phyloP scores from a whole-genome alignment of 805 yeast genomes.

The Peterozyma xylosa region DNA sequence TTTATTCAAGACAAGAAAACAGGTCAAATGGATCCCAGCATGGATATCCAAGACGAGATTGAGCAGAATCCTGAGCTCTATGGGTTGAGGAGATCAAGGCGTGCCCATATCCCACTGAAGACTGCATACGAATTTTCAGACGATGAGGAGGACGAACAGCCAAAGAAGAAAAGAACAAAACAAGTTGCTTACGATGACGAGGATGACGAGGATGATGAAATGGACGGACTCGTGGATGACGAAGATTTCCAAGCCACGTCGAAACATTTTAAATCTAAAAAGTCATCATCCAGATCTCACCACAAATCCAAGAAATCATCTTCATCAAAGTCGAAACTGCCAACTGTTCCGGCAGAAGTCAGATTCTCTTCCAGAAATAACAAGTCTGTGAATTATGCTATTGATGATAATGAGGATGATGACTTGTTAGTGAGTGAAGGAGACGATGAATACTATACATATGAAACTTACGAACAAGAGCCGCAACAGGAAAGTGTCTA shows the following conservation, averaged over 20 bases:
- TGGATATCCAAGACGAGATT: slow-evolving; percentile 43
- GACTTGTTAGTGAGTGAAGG: slow-evolving; percentile 38
- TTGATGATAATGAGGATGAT: slow-evolving; percentile 61
- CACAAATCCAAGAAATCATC: slow-evolving; percentile 14
- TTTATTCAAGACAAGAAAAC: no score
- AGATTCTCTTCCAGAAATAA: slow-evolving; percentile 76
- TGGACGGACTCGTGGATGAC: slow-evolving; percentile 11
- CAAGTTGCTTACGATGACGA: slow-evolving; percentile 14
- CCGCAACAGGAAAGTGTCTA: slow-evolving; percentile 12
- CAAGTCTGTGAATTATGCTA: slow-evolving; percentile 65
- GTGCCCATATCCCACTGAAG: slow-evolving; percentile 39
- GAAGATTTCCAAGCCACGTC: slow-evolving; percentile 4
- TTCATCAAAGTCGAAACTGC: slow-evolving; percentile 11
- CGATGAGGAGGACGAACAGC: slow-evolving; percentile 23
- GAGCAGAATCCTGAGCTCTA: slow-evolving; percentile 72
- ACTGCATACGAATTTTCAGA: slow-evolving; percentile 25
- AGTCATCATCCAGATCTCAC: slow-evolving; percentile 6
- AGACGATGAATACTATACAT: slow-evolving; percentile 17
- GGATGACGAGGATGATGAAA: slow-evolving; percentile 18
- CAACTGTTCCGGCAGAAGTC: slow-evolving; percentile 37
- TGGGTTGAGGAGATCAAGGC: slow-evolving; percentile 70
- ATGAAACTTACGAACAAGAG: slow-evolving; percentile 13
- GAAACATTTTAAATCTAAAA: slow-evolving; percentile 7
- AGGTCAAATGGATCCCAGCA: not conserved
- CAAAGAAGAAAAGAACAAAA: slow-evolving; percentile 11